Percentiles rank a stretch among this genome's conserved stretches.
These are phyloP conservation scores for Castanea sativa DNA, from an alignment of 306 rosid species.

Conservation along the genomic window DNA sequence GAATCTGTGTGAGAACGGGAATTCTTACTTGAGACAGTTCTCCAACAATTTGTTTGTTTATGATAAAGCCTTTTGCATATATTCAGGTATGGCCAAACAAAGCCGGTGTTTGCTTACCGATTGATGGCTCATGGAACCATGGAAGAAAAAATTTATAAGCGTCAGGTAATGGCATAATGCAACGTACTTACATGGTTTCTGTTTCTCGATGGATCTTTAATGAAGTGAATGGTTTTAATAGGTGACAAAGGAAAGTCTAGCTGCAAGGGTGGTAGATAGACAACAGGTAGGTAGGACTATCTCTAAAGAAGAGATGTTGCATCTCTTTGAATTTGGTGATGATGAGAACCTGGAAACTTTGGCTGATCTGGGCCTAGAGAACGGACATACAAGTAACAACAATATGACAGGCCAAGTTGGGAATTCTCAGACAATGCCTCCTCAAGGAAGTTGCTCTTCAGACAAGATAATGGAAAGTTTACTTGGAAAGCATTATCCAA, in stretches of 20 bases:
- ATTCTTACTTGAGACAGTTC: background rate
- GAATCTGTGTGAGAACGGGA: background rate
- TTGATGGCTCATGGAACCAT: conserved; percentile 96
- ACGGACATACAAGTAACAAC: conserved; percentile 30
- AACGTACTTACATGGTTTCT: conserved; percentile 23
- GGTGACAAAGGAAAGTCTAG: conserved; percentile 99
- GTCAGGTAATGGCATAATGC: conserved; percentile 62
- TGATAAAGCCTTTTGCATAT: conserved; percentile 12
- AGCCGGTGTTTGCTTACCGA: conserved; percentile 95
- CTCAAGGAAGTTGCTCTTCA: conserved; percentile 76
- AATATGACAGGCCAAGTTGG: conserved; percentile 35
- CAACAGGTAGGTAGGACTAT: conserved; percentile 93
- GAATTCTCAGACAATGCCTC: conserved; percentile 45
- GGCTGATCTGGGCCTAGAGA: conserved; percentile 48
- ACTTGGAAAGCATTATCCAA: conserved; percentile 72
- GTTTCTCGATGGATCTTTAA: conserved; percentile 21
- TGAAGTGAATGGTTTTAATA: conserved; percentile 28
- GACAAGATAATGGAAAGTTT: conserved; percentile 92
- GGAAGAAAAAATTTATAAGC: conserved; percentile 98
- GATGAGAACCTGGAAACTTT: conserved; percentile 77
- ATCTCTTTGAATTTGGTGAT: conserved; percentile 96
- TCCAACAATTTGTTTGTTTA: conserved; percentile 4
- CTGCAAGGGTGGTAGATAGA: conserved; percentile 96
- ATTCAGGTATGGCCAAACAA: conserved; percentile 91
- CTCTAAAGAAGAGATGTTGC: conserved; percentile 96